Conservation (phyloP, 441 rosid genomes). For the Populus tomentosa region DNA sequence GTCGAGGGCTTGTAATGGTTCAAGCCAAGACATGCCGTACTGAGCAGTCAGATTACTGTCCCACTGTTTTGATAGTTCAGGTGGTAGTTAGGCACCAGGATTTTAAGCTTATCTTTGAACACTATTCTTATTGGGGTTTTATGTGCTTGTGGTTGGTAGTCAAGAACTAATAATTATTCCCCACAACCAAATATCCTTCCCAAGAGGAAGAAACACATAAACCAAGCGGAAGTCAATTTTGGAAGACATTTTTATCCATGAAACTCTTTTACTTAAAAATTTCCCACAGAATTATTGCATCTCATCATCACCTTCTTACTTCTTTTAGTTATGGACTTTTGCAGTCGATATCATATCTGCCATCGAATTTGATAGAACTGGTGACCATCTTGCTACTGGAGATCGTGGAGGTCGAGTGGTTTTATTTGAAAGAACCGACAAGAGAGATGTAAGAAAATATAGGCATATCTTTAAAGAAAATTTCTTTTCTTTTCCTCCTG, state of each 20-base stretch:
- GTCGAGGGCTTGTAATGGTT: not conserved
- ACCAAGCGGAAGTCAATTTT: not conserved
- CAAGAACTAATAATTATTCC: not conserved
- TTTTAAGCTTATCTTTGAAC: not conserved
- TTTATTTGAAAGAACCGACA: constrained; percentile 69
- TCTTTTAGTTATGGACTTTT: constrained; percentile 12
- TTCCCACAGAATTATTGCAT: not conserved
- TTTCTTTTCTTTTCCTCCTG: not conserved
- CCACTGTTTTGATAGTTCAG: not conserved
- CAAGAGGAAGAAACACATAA: not conserved
- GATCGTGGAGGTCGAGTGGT: constrained; percentile 92
- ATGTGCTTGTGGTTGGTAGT: not conserved
- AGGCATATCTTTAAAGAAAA: not conserved
- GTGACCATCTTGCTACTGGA: constrained; percentile 85
- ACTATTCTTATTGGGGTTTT: not conserved
- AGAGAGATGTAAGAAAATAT: constrained; percentile 43
- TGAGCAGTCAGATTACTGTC: not conserved
- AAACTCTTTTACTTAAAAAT: not conserved
- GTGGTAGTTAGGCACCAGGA: not conserved
- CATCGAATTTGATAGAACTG: constrained; percentile 73
- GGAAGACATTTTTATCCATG: not conserved
- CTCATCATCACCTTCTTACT: not conserved
- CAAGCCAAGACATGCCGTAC: not conserved
- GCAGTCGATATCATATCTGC: constrained; percentile 88
- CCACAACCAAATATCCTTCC: not conserved